Evolutionary conservation across 306 rosid species (phyloP), one percentile per base, ranked within the genome.

Genomic region (Corylus avellana): DNA sequence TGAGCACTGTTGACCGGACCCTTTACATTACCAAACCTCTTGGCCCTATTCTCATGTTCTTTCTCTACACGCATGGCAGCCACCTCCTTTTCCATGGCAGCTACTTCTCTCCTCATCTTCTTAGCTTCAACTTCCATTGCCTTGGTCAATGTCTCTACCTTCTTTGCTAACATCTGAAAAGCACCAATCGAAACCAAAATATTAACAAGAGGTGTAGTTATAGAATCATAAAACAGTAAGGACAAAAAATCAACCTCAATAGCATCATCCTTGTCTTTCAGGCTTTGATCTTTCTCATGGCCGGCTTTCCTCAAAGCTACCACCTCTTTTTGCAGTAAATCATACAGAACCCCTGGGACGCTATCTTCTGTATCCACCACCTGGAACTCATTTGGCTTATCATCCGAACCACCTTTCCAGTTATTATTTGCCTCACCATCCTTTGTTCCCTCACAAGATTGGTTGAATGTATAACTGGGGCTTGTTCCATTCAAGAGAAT

Each of bases 91-190:
- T 96, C 99, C 99, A 93, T 96, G 73, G 78, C 81, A 77, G 98
- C 97, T 69, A 96, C 99, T 89, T 96, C 99, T 75, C 99, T 91
- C 89, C 98, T 90, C 98, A 96, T 96, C 82, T 93, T 96, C 91
- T 87, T 93, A n/a, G 99, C 99, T 85, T 96, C 98, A 70, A 96
- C 98, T 80, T 96, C 99, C 99, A 96, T 96, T 79, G 99, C 99
- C 87, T 93, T 96, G 70, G 97, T 91, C 89, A 96, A 84, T 76
- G 98, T 96, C 77, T 96, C 99, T 50, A 96, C 99, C 91, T 96
- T 96, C 97, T 88, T 96, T 67, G 99, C 96, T 78, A 96, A 85
- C 99, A 96, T 93, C 97, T 90, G 86, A 79, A 29, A 79, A 53
- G 81, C 22, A 78, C 54, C 29, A 54, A 86, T 51, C 78, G 80